phyloP scores from a whole-genome alignment of 208 protist species.

The Leishmania tropica region DNA sequence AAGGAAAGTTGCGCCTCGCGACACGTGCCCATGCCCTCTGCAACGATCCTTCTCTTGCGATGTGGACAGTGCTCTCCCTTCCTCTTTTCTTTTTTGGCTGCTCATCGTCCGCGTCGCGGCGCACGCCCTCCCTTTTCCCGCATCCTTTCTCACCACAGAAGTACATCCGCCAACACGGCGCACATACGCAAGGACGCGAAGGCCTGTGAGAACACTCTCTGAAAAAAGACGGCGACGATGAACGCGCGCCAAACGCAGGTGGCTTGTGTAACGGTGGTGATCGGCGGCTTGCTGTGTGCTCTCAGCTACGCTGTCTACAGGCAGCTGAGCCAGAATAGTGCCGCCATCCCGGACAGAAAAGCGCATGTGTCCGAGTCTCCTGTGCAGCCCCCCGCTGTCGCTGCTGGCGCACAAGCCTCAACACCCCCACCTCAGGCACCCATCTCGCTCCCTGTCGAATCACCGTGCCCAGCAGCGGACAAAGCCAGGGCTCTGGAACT shows the following conservation, averaged over 20 bases:
- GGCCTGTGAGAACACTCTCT: not conserved
- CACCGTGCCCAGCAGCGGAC: slow-evolving; percentile 20
- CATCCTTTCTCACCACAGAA: not conserved
- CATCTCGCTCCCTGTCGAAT: slow-evolving; percentile 26
- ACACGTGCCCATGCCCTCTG: not conserved
- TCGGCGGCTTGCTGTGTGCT: slow-evolving; percentile 22
- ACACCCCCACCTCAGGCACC: not conserved
- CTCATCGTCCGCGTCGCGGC: not conserved
- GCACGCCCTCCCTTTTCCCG: not conserved
- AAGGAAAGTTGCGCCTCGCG: not conserved
- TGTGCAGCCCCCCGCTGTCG: not conserved
- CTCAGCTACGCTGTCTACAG: slow-evolving; percentile 12
- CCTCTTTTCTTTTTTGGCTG: not conserved
- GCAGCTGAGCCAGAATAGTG: slow-evolving; percentile 7
- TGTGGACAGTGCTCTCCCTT: not conserved
- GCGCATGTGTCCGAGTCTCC: not conserved
- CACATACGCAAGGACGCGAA: not conserved
- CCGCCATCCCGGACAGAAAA: not conserved
- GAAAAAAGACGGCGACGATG: not conserved
- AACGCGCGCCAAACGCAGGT: not conserved
- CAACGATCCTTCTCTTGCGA: not conserved
- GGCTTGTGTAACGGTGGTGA: not conserved
- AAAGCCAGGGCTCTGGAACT: slow-evolving; percentile 45
- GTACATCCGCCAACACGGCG: not conserved
- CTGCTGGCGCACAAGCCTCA: not conserved